phyloP scores from a whole-genome alignment of 2,329 filamentous ascomycete genomes.

The Talaromyces amestolkiae region DNA sequence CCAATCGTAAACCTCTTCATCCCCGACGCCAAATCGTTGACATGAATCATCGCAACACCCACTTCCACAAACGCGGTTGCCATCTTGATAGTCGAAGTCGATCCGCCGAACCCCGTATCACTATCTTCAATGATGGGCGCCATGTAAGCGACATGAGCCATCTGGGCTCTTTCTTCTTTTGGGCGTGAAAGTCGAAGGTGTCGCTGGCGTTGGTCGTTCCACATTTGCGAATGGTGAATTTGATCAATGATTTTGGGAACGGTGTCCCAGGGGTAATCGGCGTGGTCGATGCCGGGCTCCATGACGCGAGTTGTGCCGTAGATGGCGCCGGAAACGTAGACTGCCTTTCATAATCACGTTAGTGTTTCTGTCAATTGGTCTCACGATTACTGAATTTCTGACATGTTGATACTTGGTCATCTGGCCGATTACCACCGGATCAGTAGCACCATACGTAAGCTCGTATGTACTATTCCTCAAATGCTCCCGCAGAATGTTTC shows the following conservation, averaged over 20 bases:
- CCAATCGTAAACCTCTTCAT: neutral
- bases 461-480: neutral
- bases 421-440: neutral
- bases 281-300: slow-evolving; percentile 1
- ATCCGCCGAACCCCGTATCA: neutral
- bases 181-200: neutral
- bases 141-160: neutral
- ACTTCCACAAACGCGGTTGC: neutral
- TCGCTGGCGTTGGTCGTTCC: neutral
- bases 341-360: neutral
- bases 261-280: slow-evolving; percentile 5
- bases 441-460: neutral
- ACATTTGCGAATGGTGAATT: neutral
- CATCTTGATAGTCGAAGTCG: neutral
- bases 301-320: neutral
- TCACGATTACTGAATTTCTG: too few relatives aligned
- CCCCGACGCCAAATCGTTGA: slow-evolving; percentile 1
- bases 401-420: slow-evolving; percentile 3
- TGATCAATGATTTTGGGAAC: neutral
- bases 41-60: neutral
- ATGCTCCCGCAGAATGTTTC: neutral
- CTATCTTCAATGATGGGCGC: neutral
- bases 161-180: neutral
- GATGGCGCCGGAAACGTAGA: neutral
- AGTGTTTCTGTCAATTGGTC: neutral